phyloP scores from a whole-genome alignment of 2,329 filamentous ascomycete species.

The Aspergillus viridinutans region DNA sequence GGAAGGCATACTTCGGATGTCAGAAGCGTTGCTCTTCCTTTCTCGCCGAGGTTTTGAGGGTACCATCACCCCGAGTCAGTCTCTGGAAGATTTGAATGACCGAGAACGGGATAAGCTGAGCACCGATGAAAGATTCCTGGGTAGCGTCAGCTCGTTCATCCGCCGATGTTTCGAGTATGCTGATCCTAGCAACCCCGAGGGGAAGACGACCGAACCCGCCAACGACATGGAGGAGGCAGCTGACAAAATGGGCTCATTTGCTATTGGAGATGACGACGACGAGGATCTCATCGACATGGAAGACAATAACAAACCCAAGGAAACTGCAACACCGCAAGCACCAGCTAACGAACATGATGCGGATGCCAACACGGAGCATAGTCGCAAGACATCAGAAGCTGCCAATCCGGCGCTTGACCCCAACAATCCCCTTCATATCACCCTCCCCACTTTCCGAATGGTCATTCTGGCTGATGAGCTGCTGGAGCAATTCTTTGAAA shows the following conservation, averaged over 20 bases:
- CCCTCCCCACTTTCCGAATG: slow-evolving; percentile 96
- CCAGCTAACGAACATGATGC: slow-evolving; percentile 12
- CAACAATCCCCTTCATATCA: slow-evolving; percentile 89
- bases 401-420: slow-evolving; percentile 91
- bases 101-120: slow-evolving; percentile 48
- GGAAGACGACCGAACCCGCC: slow-evolving; percentile 33
- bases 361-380: slow-evolving; percentile 36
- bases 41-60: slow-evolving; percentile 83
- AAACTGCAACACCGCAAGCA: slow-evolving; percentile 12
- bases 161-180: slow-evolving; percentile 96
- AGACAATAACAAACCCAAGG: slow-evolving; percentile 27
- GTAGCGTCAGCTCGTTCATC: slow-evolving; percentile 93
- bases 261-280: slow-evolving; percentile 68
- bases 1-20: slow-evolving; percentile 91
- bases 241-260: slow-evolving; percentile 57
- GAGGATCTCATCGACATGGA: slow-evolving; percentile 43
- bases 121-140: slow-evolving; percentile 82
- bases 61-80: slow-evolving; percentile 61
- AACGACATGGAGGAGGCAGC: slow-evolving; percentile 30
- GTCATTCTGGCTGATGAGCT: slow-evolving; percentile 94
- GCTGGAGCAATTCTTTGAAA: slow-evolving; percentile 95
- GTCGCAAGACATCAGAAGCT: slow-evolving; percentile 64
- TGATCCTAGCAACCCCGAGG: slow-evolving; percentile 76
- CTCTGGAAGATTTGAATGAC: slow-evolving; percentile 51
- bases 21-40: slow-evolving; percentile 87